These are phyloP conservation scores for Fusarium aywerte DNA, from an alignment of 2,329 filamentous ascomycete genomes.

Conservation along the genomic window DNA sequence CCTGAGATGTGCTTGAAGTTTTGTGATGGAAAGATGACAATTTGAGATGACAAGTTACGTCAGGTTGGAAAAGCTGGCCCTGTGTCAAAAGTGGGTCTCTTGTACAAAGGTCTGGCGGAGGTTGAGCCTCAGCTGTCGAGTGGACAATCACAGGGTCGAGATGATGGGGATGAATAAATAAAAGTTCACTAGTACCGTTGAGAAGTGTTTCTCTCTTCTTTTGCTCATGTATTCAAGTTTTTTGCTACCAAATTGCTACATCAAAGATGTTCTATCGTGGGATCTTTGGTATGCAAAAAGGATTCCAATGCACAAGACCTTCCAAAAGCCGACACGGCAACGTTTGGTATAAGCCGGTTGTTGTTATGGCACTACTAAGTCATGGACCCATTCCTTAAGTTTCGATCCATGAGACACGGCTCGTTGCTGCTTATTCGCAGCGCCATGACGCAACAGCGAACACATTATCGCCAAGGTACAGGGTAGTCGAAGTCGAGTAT, in stretches of 20 bases:
- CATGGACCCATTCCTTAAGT: accelerated
- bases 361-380: accelerated
- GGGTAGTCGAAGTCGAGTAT: neutral
- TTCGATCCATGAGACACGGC: neutral
- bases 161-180: too few species aligned
- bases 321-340: neutral
- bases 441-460: neutral
- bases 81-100: constrained; percentile 13
- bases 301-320: too few species aligned
- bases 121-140: neutral
- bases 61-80: constrained; percentile 29
- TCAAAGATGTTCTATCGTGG: too few species aligned
- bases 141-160: too few species aligned
- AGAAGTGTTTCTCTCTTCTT: too few species aligned
- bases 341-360: neutral
- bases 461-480: neutral
- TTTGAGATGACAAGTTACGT: constrained; percentile 23
- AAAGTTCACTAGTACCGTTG: too few species aligned
- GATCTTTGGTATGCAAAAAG: too few species aligned
- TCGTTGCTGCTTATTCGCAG: neutral
- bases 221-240: too few species aligned
- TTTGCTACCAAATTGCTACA: too few species aligned
- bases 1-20: neutral
- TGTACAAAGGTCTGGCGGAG: neutral
- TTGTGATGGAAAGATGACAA: neutral